Conservation (phyloP, 2,329 filamentous ascomycete genomes). For the Aspergillus proliferans region DNA sequence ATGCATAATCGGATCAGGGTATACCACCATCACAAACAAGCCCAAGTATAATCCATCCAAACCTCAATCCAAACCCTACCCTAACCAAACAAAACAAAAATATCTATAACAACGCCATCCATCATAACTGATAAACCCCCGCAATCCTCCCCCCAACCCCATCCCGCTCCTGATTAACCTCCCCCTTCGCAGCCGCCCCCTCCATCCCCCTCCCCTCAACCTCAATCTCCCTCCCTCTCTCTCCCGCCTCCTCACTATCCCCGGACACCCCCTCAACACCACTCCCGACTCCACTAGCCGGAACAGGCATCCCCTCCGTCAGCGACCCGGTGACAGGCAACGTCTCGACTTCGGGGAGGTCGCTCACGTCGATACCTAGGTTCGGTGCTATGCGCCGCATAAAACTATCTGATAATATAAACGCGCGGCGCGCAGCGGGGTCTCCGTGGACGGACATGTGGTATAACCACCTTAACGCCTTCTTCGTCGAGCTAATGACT, state of each 20-base stretch:
- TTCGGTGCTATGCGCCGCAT: slow-evolving; percentile 25
- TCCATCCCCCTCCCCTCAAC: not conserved
- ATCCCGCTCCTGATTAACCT: not conserved
- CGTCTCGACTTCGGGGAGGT: slow-evolving; percentile 19
- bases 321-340: not conserved
- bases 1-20: too few relatives aligned
- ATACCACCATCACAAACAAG: too few relatives aligned
- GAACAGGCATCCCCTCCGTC: not conserved
- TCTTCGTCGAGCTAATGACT: slow-evolving; percentile 25
- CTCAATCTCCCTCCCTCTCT: not conserved
- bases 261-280: not conserved
- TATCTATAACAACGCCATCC: too few relatives aligned
- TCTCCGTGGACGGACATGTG: slow-evolving; percentile 23
- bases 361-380: slow-evolving; percentile 24
- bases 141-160: not conserved
- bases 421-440: slow-evolving; percentile 29
- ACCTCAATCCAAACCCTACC: too few relatives aligned
- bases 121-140: too few relatives aligned
- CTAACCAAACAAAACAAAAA: too few relatives aligned
- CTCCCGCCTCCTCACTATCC: not conserved
- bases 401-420: slow-evolving; percentile 27
- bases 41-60: too few relatives aligned
- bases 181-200: not conserved
- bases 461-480: slow-evolving; percentile 35
- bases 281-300: not conserved